phyloP scores from a whole-genome alignment of 306 rosid species.

The Aeschynomene evenia region DNA sequence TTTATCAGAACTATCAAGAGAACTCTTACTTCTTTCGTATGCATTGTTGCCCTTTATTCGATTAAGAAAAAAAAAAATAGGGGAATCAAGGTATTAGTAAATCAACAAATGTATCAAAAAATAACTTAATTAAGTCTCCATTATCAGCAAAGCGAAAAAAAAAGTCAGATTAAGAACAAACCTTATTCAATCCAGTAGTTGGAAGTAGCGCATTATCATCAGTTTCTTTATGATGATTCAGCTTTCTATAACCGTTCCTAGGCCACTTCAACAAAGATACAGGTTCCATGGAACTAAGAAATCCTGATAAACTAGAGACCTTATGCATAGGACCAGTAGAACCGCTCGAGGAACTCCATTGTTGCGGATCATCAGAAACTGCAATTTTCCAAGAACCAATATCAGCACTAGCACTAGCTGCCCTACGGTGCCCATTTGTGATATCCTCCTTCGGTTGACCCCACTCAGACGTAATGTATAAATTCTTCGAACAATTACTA shows the following conservation, averaged over 20 bases:
- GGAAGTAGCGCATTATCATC: constrained; percentile 46
- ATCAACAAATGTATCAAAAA: neutral
- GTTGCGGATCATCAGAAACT: constrained; percentile 53
- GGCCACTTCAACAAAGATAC: constrained; percentile 68
- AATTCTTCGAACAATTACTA: constrained; percentile 36
- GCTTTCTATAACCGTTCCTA: constrained; percentile 74
- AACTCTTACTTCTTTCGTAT: constrained; percentile 71
- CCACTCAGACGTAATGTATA: constrained; percentile 40
- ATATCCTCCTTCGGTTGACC: constrained; percentile 46
- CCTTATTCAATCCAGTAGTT: constrained; percentile 59
- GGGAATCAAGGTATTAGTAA: constrained; percentile 11
- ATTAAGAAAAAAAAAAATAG: neutral
- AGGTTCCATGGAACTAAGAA: constrained; percentile 66
- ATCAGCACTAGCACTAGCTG: constrained; percentile 89
- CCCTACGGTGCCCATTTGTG: constrained; percentile 68
- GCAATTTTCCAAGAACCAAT: constrained; percentile 76
- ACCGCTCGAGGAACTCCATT: constrained; percentile 41
- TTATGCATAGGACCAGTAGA: constrained; percentile 56
- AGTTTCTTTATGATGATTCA: constrained; percentile 52
- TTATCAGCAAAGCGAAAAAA: constrained; percentile 6
- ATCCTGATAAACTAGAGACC: constrained; percentile 81
- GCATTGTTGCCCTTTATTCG: constrained; percentile 50
- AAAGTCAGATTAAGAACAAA: constrained; percentile 40
- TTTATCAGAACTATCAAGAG: constrained; percentile 59
- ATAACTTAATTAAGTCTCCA: neutral